Conservation (phyloP, 2,329 filamentous ascomycete species). For the Graphiopsis chlorocephala region DNA sequence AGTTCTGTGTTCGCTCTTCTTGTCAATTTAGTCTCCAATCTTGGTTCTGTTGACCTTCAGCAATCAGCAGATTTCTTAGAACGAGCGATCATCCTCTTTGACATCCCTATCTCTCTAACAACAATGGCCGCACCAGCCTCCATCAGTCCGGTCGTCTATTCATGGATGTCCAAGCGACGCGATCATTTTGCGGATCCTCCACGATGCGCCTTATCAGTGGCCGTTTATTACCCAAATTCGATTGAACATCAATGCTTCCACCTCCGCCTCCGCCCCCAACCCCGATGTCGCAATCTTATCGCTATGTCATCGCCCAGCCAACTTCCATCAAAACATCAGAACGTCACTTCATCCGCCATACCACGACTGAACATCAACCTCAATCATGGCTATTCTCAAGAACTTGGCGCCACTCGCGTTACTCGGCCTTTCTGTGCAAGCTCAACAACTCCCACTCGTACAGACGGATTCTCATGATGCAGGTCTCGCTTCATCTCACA, state of each 20-base stretch:
- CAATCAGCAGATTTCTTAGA: neutral
- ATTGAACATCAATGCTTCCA: neutral
- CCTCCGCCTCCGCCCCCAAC: neutral
- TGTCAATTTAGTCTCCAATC: neutral
- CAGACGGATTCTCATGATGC: slow-evolving; percentile 16
- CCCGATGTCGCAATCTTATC: slow-evolving; percentile 6
- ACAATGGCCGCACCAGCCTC: neutral
- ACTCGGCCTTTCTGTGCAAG: slow-evolving; percentile 4
- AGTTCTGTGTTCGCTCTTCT: neutral
- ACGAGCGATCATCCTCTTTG: neutral
- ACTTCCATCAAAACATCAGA: neutral
- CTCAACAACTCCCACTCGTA: slow-evolving; percentile 7
- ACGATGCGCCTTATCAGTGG: neutral
- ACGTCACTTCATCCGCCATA: neutral
- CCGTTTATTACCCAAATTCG: neutral
- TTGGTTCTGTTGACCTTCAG: neutral
- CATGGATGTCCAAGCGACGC: neutral
- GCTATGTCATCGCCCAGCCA: slow-evolving; percentile 5
- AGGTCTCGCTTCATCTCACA: neutral
- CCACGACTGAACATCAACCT: neutral
- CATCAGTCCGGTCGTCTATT: neutral
- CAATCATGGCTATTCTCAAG: slow-evolving; percentile 1
- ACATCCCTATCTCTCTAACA: neutral
- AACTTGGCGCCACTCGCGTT: neutral
- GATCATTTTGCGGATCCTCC: neutral